Evolutionary conservation across 495 filamentous ascomycete species (phyloP).

Genomic region (Xylaria cubensis): DNA sequence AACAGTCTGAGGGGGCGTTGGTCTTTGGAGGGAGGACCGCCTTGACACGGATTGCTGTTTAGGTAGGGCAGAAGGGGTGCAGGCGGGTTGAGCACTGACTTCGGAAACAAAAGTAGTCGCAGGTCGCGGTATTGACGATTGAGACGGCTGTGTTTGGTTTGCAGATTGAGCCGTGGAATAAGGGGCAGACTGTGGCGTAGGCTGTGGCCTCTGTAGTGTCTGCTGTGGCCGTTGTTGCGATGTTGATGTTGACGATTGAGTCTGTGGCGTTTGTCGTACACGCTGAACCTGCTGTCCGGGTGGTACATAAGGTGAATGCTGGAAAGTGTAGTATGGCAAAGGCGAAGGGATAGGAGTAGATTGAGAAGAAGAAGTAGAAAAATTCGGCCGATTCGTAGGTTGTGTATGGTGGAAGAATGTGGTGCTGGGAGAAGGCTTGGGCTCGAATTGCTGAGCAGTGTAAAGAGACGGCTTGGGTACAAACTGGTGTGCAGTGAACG

Average conservation of each 20-base stretch:
- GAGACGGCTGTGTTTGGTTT: constrained; percentile 13
- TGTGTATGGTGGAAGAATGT: constrained; percentile 26
- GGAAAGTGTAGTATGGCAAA: constrained; percentile 27
- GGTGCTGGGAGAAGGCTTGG: constrained; percentile 27
- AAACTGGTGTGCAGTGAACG: constrained; percentile 50
- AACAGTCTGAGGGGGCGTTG: constrained; percentile 29
- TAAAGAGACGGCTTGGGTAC: constrained; percentile 38
- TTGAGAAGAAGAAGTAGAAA: constrained; percentile 17
- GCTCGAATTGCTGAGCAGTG: constrained; percentile 33
- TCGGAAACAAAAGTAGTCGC: background rate
- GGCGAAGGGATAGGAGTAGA: background rate
- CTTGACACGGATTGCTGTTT: constrained; percentile 28
- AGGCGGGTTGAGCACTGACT: background rate
- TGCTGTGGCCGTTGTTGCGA: constrained; percentile 18
- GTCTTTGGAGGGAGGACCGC: constrained; percentile 29
- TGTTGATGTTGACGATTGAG: constrained; percentile 1
- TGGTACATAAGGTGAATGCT: constrained; percentile 21
- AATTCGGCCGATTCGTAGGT: constrained; percentile 19
- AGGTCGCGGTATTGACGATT: background rate
- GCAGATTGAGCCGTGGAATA: constrained; percentile 25
- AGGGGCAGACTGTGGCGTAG: constrained; percentile 28
- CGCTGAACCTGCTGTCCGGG: constrained; percentile 15
- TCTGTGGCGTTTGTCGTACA: background rate
- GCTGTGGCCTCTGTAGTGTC: constrained; percentile 8
- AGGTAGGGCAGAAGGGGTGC: background rate